Conservation (phyloP, 768 basidiomycete genomes). For the Russula brevipes region DNA sequence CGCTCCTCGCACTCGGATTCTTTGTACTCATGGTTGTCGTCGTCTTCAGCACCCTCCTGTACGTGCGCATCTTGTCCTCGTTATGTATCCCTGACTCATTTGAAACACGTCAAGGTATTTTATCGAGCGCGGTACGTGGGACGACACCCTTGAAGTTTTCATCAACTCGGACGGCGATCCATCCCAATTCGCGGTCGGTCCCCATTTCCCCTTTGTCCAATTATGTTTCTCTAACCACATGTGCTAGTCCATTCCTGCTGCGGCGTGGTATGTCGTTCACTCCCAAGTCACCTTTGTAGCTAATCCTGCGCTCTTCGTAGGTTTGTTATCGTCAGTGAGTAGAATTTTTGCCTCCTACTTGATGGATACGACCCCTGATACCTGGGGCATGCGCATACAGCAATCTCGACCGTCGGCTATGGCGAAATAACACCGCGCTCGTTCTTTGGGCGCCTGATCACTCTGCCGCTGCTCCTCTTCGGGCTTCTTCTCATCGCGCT, state of each 20-base stretch:
- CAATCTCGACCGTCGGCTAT: conserved; percentile 87
- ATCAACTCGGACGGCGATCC: conserved; percentile 83
- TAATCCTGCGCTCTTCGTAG: conserved; percentile 27
- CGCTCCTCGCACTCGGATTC: conserved; percentile 79
- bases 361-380: neutral
- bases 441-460: conserved; percentile 79
- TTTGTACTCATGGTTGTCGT: conserved; percentile 85
- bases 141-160: conserved; percentile 70
- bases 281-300: neutral
- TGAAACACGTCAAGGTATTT: conserved; percentile 55
- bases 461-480: conserved; percentile 80
- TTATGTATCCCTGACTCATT: neutral
- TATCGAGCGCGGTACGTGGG: conserved; percentile 88
- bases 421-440: conserved; percentile 89
- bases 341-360: neutral
- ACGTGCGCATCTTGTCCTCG: neutral
- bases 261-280: conserved; percentile 58
- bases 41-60: conserved; percentile 83
- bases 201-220: neutral
- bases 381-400: conserved; percentile 33
- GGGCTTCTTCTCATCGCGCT: conserved; percentile 86
- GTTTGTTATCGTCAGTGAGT: conserved; percentile 79
- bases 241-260: conserved; percentile 59
- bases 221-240: neutral
- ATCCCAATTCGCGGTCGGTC: conserved; percentile 64